phyloP scores from a whole-genome alignment of 2,329 filamentous ascomycete genomes.

The Aureobasidium leucospermi region DNA sequence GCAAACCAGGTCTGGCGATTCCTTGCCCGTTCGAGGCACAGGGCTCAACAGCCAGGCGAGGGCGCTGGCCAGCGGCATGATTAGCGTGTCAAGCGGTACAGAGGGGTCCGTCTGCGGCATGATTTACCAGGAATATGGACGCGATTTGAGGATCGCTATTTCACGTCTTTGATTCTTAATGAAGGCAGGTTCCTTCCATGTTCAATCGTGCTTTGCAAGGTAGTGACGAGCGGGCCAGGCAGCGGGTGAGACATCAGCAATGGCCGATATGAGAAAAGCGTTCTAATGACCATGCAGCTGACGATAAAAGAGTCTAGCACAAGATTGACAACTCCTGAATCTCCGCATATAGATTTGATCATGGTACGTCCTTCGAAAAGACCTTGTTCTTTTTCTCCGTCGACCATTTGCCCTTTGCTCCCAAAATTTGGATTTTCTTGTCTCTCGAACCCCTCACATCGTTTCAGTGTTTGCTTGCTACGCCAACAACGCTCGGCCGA shows the following conservation, averaged over 20 bases:
- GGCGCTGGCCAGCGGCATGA: slow-evolving; percentile 2
- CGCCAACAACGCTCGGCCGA: slow-evolving; percentile 3
- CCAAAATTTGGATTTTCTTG: neutral
- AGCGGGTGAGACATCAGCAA: slow-evolving; percentile 4
- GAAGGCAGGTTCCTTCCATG: neutral
- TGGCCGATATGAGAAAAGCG: neutral
- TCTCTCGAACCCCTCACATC: neutral
- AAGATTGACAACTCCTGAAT: slow-evolving; percentile 9
- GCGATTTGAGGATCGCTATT: neutral
- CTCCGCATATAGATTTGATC: slow-evolving; percentile 6
- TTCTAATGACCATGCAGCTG: slow-evolving; percentile 4
- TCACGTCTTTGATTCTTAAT: neutral
- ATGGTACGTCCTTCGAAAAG: neutral
- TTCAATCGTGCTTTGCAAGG: neutral
- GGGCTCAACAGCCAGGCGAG: neutral
- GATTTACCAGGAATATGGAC: neutral
- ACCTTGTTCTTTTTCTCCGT: neutral
- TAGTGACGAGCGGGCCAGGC: neutral
- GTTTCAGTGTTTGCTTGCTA: slow-evolving; percentile 4
- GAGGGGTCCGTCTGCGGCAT: neutral
- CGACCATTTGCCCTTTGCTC: neutral
- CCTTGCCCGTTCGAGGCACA: neutral
- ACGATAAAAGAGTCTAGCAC: slow-evolving; percentile 7
- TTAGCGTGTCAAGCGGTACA: slow-evolving; percentile 6
- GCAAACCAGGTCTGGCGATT: neutral